A percentile compares a stretch with the other conserved stretches of the same genome.
Evolutionary conservation across 768 basidiomycete genomes (phyloP).

Genomic region (Amanita rubescens): DNA sequence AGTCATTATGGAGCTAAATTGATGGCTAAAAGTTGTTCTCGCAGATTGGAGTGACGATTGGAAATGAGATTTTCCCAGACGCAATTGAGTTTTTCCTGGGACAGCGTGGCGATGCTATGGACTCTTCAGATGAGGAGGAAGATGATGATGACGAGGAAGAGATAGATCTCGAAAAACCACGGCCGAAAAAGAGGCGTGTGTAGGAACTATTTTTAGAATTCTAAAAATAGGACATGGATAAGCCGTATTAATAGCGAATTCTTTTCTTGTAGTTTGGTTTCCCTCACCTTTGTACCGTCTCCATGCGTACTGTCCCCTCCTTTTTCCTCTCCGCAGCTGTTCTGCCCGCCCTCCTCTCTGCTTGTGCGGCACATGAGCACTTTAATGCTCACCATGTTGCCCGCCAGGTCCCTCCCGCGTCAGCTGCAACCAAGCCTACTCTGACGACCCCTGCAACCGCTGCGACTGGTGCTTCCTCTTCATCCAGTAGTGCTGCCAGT

Average conservation of each 20-base stretch:
- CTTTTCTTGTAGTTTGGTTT: neutral
- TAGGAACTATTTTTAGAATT: constrained; percentile 20
- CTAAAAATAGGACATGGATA: neutral
- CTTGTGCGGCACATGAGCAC: neutral
- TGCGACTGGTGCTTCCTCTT: too few species aligned
- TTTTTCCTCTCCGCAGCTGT: constrained; percentile 20
- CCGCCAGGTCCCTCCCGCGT: neutral
- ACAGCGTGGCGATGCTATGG: constrained; percentile 48
- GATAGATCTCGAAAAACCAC: constrained; percentile 83
- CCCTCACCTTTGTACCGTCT: neutral
- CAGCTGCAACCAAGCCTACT: constrained; percentile 6
- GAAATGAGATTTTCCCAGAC: constrained; percentile 73
- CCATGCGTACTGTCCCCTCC: neutral
- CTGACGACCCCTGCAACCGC: neutral
- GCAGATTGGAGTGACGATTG: constrained; percentile 67
- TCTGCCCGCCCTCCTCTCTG: constrained; percentile 29
- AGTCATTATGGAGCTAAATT: neutral
- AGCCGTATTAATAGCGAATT: neutral
- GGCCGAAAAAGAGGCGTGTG: constrained; percentile 64
- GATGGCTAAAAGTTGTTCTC: neutral
- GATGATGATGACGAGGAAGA: constrained; percentile 72
- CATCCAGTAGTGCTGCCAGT: too few species aligned
- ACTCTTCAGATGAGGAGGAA: constrained; percentile 54
- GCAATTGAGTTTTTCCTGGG: constrained; percentile 81
- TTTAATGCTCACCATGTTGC: neutral